Evolutionary conservation across 495 filamentous ascomycete genomes (phyloP).

Genomic region (Darksidea phi): DNA sequence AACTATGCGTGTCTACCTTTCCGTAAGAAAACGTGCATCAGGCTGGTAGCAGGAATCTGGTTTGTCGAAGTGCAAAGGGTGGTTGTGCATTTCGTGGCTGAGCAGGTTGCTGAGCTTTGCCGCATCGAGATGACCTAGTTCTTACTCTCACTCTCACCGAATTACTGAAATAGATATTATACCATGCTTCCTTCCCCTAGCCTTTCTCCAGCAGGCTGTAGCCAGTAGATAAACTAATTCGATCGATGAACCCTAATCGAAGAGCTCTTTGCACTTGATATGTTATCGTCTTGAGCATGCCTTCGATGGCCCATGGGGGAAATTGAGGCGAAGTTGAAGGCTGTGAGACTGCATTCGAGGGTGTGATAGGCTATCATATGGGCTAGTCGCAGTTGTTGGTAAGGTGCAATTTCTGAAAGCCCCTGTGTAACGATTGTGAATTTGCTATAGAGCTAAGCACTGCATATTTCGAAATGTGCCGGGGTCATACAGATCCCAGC

Average conservation of each 20-base stretch:
- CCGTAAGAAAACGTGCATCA: conserved; percentile 32
- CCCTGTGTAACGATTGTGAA: neutral
- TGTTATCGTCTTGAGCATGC: conserved; percentile 27
- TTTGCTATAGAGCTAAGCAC: no score
- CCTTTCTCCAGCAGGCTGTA: conserved; percentile 39
- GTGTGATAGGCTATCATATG: conserved; percentile 15
- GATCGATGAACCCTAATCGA: conserved; percentile 24
- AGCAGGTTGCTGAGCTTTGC: no score
- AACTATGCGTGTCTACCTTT: conserved; percentile 32
- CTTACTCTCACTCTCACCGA: conserved; percentile 21
- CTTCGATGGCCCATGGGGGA: conserved; percentile 9
- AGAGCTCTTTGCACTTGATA: conserved; percentile 19
- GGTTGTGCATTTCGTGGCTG: conserved; percentile 5
- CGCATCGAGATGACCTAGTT: conserved; percentile 21
- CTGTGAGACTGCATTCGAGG: conserved; percentile 3
- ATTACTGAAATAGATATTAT: conserved; percentile 27
- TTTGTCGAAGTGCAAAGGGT: conserved; percentile 11
- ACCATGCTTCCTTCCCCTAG: conserved; percentile 7
- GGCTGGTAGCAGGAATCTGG: conserved; percentile 19
- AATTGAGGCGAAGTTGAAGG: conserved; percentile 24
- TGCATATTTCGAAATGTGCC: neutral
- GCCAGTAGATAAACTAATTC: conserved; percentile 45
- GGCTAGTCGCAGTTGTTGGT: conserved; percentile 17
- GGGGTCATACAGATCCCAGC: no score
- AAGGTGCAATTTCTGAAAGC: conserved; percentile 21